A percentile compares a stretch with the other conserved stretches of the same genome.
These are phyloP conservation scores for Cercospora brassicicola DNA, from an alignment of 2,329 filamentous ascomycete genomes.

Conservation along the genomic window DNA sequence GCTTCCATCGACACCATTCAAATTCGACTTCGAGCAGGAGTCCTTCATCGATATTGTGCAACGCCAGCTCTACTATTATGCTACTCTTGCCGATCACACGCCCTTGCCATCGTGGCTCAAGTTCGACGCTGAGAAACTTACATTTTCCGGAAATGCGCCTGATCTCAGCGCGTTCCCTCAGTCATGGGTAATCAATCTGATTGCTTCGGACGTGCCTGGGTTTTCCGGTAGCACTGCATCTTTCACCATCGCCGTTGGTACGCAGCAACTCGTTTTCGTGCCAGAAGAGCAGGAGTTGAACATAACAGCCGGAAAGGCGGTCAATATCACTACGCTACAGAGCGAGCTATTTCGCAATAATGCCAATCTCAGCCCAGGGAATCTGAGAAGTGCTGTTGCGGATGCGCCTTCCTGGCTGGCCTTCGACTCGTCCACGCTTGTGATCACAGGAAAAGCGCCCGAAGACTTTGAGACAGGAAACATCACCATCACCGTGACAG, in stretches of 20 bases:
- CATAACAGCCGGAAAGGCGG: conserved; percentile 35
- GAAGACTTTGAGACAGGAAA: conserved; percentile 59
- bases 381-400: conserved; percentile 53
- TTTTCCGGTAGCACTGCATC: conserved; percentile 66
- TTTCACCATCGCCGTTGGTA: conserved; percentile 72
- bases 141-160: conserved; percentile 71
- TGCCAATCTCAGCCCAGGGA: conserved; percentile 47
- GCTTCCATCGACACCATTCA: conserved; percentile 40
- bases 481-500: conserved; percentile 61
- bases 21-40: conserved; percentile 46
- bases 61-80: conserved; percentile 68
- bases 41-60: conserved; percentile 60
- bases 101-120: conserved; percentile 80
- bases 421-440: conserved; percentile 63
- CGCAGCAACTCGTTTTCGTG: conserved; percentile 66
- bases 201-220: conserved; percentile 77
- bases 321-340: conserved; percentile 38
- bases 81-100: conserved; percentile 72
- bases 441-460: conserved; percentile 65
- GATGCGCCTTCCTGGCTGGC: conserved; percentile 68
- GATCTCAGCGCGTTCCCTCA: conserved; percentile 67
- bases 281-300: conserved; percentile 53
- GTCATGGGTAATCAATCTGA: conserved; percentile 67
- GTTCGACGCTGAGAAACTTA: conserved; percentile 66
- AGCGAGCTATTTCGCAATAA: conserved; percentile 41